Evolutionary conservation across 306 rosid genomes (phyloP), one percentile per base, ranked within the genome.

Genomic region (Lathyrus oleraceus): DNA sequence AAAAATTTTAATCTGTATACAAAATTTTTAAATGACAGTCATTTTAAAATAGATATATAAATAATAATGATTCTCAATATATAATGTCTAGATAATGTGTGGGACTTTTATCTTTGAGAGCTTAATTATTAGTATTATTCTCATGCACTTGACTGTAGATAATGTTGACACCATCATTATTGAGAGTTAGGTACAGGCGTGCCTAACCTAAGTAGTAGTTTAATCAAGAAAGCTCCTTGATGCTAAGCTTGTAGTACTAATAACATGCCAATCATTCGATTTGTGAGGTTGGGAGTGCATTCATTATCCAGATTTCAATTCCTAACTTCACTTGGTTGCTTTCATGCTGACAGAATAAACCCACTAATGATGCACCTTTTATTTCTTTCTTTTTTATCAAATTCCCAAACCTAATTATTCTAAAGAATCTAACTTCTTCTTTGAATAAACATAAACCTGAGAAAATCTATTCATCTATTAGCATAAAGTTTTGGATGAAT

Each of bases 291-390:
- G 61, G 61, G 47, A 51, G 57, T 70, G 74, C 72, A 59, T 66
- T 72, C 16, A 57, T 67, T 72, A 20, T 73, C 72, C 25, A 62
- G 17, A 54, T 68, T 77, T 67, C 27, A 58, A 52, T 65, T 65
- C 73, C 73, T 65, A 74, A 14, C 51, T 48, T 49, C 28, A 63
- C 79, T 48, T 63, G 44, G 58, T 61, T 58, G 36, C 62, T 64
- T 48, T 77, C 79, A 76, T 63, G 81, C 65, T 63, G 70, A 68
- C 67, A 42, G 21, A 39, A 38, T 32, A 58, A 71, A 72, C 65
- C 79, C 79, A 73, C 67, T 77, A 73, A 39, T 71, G 59, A 39
- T 71, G 59, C 51, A 32, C 15, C 69, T 53, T 56, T 38, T 23
- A 53, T 65, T 14, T 38, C 12, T 53, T 25, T 16, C 61, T 65